Base-by-base conservation (phyloP, 139 green algal genomes). In the Monoraphidium neglectum region DNA sequence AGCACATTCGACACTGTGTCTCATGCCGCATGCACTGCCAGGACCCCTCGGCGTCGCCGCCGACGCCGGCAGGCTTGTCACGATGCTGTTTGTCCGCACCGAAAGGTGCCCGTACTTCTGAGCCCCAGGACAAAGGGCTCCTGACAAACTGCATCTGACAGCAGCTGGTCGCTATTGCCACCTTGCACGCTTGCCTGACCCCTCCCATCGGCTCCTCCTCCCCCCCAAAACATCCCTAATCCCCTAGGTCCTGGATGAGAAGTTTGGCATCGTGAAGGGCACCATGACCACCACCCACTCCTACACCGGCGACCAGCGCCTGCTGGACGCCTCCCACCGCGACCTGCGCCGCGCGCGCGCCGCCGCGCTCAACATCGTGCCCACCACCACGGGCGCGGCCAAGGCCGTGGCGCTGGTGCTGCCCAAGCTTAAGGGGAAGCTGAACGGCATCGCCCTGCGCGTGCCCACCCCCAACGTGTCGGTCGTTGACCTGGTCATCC, bases 221-320 rank as follows among this genome's bases (percentile, higher is more conserved):
- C 40, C 30, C 43, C 36, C 36, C 46, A 24, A 18, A 49, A 18
- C 30, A 2, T 12, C 93, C 33, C 93, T 92, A 72, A 97, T 97
- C 68, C 87, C 92, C 47, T 97, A 99, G 95, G 93, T 99, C 49
- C 87, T 99, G 71, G 86, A 98, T 70, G 95, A 99, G 83, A 97
- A 98, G 86, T 99, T 99, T 78, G 94, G 95, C 86, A 98, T 99
- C 76, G 93, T 99, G 68, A 99, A 99, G 94, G 96, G 95, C 67
- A 97, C 90, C 68, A 99, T 99, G 96, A 99, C 96, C 81, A 99
- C 96, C 81, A 98, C 93, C 61, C 96, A 99, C 93, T 97, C 93
- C 16, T 99, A 99, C 95, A 99, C 96, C 37, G 95, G 95, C 72
- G 96, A 99, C 91, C 95, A 99, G 95, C 86, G 93, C 75, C 91